These are phyloP conservation scores for Camelina hispida DNA, from an alignment of 345 rosid genomes.

Conservation along the genomic window DNA sequence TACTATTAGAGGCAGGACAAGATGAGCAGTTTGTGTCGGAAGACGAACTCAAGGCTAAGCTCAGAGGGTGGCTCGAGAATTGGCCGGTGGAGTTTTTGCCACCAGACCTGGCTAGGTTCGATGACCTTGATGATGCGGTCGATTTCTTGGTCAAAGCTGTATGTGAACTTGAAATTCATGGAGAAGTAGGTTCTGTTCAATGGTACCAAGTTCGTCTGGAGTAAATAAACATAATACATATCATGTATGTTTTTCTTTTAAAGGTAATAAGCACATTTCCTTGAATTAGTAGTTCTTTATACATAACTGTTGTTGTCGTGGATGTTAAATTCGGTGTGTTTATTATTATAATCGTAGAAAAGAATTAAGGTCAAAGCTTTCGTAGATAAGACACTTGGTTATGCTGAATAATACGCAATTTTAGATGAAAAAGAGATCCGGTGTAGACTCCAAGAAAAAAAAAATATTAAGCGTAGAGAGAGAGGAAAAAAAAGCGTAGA, in stretches of 20 bases:
- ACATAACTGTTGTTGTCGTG: too few species aligned
- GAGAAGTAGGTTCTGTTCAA: conserved; percentile 78
- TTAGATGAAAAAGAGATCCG: too few species aligned
- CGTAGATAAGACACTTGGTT: too few species aligned
- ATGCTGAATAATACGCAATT: too few species aligned
- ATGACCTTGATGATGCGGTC: conserved; percentile 68
- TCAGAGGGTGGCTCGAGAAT: conserved; percentile 71
- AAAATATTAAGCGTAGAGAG: too few species aligned
- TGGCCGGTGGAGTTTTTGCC: conserved; percentile 75
- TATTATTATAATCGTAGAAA: too few species aligned
- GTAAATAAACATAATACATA: conserved; percentile 30
- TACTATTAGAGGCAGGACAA: conserved; percentile 77
- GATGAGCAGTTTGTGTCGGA: conserved; percentile 78
- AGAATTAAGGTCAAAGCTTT: too few species aligned
- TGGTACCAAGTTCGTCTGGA: conserved; percentile 89
- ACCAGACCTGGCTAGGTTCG: conserved; percentile 78
- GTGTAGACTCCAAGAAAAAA: too few species aligned
- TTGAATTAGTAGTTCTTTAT: not conserved
- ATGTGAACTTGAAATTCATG: conserved; percentile 83
- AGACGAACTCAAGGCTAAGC: conserved; percentile 70
- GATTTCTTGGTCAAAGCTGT: conserved; percentile 68
- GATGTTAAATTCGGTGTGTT: too few species aligned
- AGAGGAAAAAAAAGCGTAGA: too few species aligned
- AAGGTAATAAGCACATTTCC: not conserved
- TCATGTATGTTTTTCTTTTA: not conserved